These are phyloP conservation scores for Fusarium armeniacum DNA, from an alignment of 2,329 filamentous ascomycete species.

Conservation along the genomic window DNA sequence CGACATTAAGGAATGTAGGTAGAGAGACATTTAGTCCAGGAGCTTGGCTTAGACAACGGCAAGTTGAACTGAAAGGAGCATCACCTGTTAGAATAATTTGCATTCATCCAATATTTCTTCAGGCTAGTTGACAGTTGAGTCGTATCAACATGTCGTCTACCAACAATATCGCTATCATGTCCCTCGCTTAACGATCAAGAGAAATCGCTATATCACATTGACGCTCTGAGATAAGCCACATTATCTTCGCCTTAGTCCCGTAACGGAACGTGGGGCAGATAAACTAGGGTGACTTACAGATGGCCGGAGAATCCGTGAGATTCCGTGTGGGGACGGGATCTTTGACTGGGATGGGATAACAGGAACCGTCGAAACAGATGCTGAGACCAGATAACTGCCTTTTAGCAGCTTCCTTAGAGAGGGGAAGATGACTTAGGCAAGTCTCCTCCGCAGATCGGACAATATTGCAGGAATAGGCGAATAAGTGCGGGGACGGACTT, in stretches of 20 bases:
- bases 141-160: neutral
- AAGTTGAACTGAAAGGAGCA: too few species aligned
- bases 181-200: neutral
- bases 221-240: neutral
- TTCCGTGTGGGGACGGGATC: constrained; percentile 16
- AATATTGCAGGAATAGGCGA: neutral
- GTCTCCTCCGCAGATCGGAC: neutral
- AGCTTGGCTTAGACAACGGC: too few species aligned
- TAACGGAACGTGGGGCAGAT: neutral
- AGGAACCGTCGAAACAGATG: neutral
- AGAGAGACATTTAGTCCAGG: too few species aligned
- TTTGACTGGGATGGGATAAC: neutral
- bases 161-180: neutral
- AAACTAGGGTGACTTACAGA: neutral
- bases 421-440: neutral
- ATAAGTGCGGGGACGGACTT: neutral
- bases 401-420: neutral
- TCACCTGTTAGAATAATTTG: too few species aligned
- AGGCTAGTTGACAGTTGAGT: neutral
- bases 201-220: neutral
- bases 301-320: constrained; percentile 11
- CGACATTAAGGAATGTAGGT: too few species aligned
- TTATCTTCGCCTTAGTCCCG: neutral
- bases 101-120: too few species aligned
- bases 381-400: neutral